These are phyloP conservation scores for Capronia coronata DNA, from an alignment of 2,329 filamentous ascomycete genomes.

Conservation along the genomic window DNA sequence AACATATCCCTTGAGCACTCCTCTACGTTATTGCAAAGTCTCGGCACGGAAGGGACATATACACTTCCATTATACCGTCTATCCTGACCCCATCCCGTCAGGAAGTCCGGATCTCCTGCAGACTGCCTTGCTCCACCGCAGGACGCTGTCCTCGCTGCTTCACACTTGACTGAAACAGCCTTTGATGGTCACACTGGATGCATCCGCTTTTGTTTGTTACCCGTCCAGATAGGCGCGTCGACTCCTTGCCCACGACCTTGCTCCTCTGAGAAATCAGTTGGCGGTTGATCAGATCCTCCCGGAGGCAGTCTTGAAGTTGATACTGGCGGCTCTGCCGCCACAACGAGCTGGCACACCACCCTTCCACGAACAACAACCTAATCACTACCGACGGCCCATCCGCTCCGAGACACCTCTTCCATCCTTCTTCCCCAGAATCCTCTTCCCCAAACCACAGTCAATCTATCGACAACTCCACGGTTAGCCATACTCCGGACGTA, in stretches of 20 bases:
- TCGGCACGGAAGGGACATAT: neutral
- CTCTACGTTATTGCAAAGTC: neutral
- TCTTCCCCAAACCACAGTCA: constrained; percentile 37
- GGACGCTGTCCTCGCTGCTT: neutral
- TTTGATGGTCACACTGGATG: neutral
- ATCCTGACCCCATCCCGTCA: neutral
- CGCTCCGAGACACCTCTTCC: constrained; percentile 49
- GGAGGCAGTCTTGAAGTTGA: constrained; percentile 16
- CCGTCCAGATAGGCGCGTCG: neutral
- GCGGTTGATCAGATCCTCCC: neutral
- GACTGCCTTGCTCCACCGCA: neutral
- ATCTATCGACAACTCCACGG: constrained; percentile 12
- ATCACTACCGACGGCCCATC: constrained; percentile 62
- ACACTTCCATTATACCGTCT: neutral
- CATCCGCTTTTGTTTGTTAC: neutral
- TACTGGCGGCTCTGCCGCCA: constrained; percentile 43
- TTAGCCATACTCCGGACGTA: constrained; percentile 15
- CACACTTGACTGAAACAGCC: neutral
- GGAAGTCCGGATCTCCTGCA: neutral
- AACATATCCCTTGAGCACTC: neutral
- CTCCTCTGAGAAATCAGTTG: neutral
- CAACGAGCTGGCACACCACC: constrained; percentile 69
- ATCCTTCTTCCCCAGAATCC: constrained; percentile 44
- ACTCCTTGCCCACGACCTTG: neutral
- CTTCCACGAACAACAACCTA: constrained; percentile 52